Conservation (phyloP, 2,329 filamentous ascomycete species). For the Monosporascus sp. region DNA sequence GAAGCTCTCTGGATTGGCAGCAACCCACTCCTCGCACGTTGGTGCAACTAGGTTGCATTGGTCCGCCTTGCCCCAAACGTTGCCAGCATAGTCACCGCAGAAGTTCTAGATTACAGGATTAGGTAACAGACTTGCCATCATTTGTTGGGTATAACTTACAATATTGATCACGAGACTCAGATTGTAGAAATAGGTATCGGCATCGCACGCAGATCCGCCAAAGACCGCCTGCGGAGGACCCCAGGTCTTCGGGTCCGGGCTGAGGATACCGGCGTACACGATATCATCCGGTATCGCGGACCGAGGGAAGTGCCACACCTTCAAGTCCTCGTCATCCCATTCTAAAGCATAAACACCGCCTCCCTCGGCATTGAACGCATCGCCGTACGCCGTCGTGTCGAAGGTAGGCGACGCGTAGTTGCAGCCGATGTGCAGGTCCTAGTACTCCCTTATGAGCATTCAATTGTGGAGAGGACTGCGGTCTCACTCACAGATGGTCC, state of each 20-base stretch:
- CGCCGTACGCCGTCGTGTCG: constrained; percentile 49
- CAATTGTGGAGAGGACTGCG: not conserved
- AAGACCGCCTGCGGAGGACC: constrained; percentile 65
- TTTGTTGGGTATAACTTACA: constrained; percentile 19
- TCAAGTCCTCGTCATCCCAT: constrained; percentile 64
- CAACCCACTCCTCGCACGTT: constrained; percentile 43
- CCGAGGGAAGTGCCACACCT: constrained; percentile 73
- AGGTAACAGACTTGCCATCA: not conserved
- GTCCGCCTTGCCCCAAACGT: constrained; percentile 34
- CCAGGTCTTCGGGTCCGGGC: constrained; percentile 62
- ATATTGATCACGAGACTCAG: constrained; percentile 72
- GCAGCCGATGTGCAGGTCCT: constrained; percentile 39
- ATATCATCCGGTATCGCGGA: constrained; percentile 61
- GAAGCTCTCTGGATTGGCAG: constrained; percentile 38
- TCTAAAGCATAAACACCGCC: constrained; percentile 68
- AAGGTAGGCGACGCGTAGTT: constrained; percentile 34
- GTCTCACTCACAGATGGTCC: constrained; percentile 15
- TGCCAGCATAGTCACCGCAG: constrained; percentile 68
- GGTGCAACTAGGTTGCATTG: constrained; percentile 34
- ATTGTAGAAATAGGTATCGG: constrained; percentile 58
- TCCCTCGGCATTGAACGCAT: constrained; percentile 58
- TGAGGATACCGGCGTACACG: constrained; percentile 33
- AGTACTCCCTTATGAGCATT: constrained; percentile 22
- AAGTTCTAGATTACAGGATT: constrained; percentile 47
- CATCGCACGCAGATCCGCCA: constrained; percentile 58